Percentiles rank a stretch among this genome's conserved stretches.
Evolutionary conservation across 441 rosid genomes (phyloP).

Genomic region (Adansonia rubrostipa): DNA sequence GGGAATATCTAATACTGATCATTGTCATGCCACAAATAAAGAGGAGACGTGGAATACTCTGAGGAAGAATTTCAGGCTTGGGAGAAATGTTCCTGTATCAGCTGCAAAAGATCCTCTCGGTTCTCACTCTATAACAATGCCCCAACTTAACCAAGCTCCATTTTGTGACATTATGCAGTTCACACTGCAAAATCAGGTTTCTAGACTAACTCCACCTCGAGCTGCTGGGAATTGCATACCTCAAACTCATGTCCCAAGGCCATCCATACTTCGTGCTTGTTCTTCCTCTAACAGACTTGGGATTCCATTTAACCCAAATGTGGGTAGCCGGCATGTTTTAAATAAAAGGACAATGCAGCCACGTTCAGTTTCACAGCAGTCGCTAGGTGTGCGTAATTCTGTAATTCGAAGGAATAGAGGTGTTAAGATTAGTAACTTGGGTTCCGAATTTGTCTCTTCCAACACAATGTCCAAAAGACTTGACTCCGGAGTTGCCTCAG

Average conservation of each 20-base stretch:
- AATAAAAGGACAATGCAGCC: constrained; percentile 35
- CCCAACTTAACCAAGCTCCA: constrained; percentile 38
- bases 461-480: constrained; percentile 34
- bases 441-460: constrained; percentile 35
- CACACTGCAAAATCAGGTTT: constrained; percentile 26
- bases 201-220: constrained; percentile 24
- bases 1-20: constrained; percentile 49
- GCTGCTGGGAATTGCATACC: no score
- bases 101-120: constrained; percentile 31
- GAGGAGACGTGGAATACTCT: constrained; percentile 62
- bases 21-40: constrained; percentile 88
- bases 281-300: constrained; percentile 40
- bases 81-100: constrained; percentile 31
- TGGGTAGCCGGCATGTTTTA: constrained; percentile 22
- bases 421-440: constrained; percentile 25
- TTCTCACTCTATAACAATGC: constrained; percentile 24
- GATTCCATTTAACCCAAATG: constrained; percentile 34
- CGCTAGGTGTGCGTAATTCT: constrained; percentile 35
- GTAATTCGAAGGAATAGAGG: constrained; percentile 39
- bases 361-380: constrained; percentile 27
- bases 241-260: no score
- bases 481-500: constrained; percentile 16
- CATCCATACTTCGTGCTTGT: constrained; percentile 39
- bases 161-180: constrained; percentile 27
- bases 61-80: constrained; percentile 54